Evolutionary conservation across 768 basidiomycete genomes (phyloP), one percentile per base, ranked within the genome.

Genomic region (Lentinula lateritia): DNA sequence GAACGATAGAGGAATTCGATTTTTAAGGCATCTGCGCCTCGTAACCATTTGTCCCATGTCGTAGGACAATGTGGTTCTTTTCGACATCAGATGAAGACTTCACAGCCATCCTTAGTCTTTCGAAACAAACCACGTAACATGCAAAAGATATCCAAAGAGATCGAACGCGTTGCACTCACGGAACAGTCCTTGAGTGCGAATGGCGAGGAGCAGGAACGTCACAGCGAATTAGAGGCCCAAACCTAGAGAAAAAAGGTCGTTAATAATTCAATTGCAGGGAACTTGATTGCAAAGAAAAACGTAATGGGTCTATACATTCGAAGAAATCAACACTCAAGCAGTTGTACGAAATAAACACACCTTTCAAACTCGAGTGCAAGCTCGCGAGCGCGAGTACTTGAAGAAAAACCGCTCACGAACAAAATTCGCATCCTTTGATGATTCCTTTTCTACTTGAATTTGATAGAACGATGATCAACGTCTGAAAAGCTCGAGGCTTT

Each of bases 141-240:
- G 36, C 66, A 63, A 63, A 58, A 67, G 69, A 63, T 63, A 23
- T 5, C 8, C 61, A 46, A 38, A 58, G 36, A 61, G 36, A 61
- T 59, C 68, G 12, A 65, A 61, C 62, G 38, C 50, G 58, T 55
- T 66, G 68, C 63, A 93, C 92, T 91, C 80, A 93, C 92, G 92
- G 90, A 68, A 90, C 90, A 45, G 87, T 81, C 61, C 79, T 82
- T 16, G 88, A 84, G 64, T 87, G 80, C 0, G 87, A 85, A 74
- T 90, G 90, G 65, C 91, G 86, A 1, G 92, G 90, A 1, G 92
- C 93, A 16, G 92, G 92, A 15, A 95, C 91, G 70, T 95, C 93
- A 75, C 93, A 95, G 62, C 92, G 89, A 63, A 93, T 83, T 34
- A 95, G 80, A 60, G 88, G 88, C 16, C 92, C 92, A 66, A 80